phyloP scores from a whole-genome alignment of 2,329 filamentous ascomycete species.

The Ciborinia camelliae region DNA sequence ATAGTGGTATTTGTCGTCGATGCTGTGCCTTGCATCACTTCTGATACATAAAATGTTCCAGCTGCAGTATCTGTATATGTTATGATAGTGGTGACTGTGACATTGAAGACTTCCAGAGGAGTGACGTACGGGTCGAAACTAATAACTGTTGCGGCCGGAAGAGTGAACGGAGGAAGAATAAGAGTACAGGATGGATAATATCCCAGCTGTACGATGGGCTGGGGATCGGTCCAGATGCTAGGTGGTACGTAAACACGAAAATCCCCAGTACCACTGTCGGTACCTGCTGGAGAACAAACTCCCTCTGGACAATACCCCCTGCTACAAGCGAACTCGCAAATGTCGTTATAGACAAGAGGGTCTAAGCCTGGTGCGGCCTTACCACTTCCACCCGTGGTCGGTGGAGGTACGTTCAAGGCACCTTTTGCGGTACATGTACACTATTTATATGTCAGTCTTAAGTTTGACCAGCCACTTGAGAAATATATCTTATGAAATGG shows the following conservation, averaged over 20 bases:
- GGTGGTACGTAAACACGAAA: neutral
- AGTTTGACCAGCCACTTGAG: neutral
- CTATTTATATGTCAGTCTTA: neutral
- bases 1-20: neutral
- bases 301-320: neutral
- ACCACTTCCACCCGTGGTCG: neutral
- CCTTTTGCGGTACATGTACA: neutral
- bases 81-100: neutral
- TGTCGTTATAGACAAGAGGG: neutral
- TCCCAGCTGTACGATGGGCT: neutral
- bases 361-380: neutral
- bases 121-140: slow-evolving; percentile 1
- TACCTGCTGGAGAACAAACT: neutral
- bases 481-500: neutral
- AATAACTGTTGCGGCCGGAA: neutral
- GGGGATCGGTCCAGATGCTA: neutral
- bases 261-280: neutral
- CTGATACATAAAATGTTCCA: neutral
- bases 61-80: neutral
- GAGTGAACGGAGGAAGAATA: neutral
- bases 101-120: neutral
- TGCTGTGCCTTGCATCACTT: neutral
- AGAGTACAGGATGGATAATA: neutral
- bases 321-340: slow-evolving; percentile 1
- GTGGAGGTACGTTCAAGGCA: neutral